phyloP scores from a whole-genome alignment of 805 yeast species.

The Kazachstania psychrophila region DNA sequence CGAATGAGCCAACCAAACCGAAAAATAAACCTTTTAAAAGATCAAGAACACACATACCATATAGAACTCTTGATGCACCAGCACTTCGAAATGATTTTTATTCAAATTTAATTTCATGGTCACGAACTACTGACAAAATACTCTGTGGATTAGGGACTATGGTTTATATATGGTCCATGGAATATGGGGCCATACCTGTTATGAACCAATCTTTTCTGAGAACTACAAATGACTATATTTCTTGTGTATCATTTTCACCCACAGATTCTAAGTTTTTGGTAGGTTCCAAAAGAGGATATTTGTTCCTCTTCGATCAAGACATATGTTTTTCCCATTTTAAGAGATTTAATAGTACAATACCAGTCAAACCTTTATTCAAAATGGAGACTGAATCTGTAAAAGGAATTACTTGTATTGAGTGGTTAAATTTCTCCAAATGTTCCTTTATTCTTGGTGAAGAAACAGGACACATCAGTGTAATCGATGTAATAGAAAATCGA shows the following conservation, averaged over 20 bases:
- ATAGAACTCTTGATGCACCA: conserved; percentile 56
- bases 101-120: conserved; percentile 69
- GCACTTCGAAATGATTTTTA: conserved; percentile 69
- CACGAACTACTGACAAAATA: conserved; percentile 38
- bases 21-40: too few relatives aligned
- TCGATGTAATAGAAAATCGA: conserved; percentile 23
- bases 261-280: conserved; percentile 39
- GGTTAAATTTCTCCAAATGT: conserved; percentile 36
- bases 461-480: conserved; percentile 45
- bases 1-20: too few relatives aligned
- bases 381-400: conserved; percentile 24
- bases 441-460: conserved; percentile 58
- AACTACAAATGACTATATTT: conserved; percentile 34
- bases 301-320: conserved; percentile 39
- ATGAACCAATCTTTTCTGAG: conserved; percentile 32
- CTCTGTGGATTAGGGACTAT: conserved; percentile 58
- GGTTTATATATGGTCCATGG: conserved; percentile 56
- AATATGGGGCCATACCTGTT: conserved; percentile 36
- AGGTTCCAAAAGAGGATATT: conserved; percentile 50
- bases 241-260: conserved; percentile 50
- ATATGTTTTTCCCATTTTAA: conserved; percentile 9
- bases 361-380: conserved; percentile 13
- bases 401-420: conserved; percentile 49
- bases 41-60: conserved; percentile 35
- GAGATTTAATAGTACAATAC: neutral